Base-by-base conservation (phyloP, 768 basidiomycete species). In the Calocera viscosa region DNA sequence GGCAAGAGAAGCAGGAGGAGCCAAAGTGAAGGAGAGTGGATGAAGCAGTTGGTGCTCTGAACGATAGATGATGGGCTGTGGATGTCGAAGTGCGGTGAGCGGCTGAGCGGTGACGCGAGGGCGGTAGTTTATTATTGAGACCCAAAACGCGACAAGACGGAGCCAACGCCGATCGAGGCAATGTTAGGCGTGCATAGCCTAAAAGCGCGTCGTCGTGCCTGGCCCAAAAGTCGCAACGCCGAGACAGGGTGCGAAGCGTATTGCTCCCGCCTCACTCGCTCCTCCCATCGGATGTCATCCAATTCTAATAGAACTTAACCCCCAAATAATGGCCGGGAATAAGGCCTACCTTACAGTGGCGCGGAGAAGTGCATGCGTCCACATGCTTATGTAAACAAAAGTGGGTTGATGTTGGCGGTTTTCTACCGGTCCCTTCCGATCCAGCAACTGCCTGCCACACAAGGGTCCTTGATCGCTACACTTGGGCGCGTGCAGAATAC, bases 21-120 rank as follows among this genome's bases (percentile, higher is more conserved):
- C 14, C 11, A 60, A 28, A 26, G 30, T 26, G 22, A 60, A 60
- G 10, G 53, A 60, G 30, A 60, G 53, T 28, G 30, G 11, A 60
- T 32, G 53, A 60, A 60, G 53, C 53, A 60, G 53, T 60, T 32
- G 53, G 53, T 60, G 53, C 53, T 60, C 53, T 60, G 24, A 8
- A 60, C 10, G 53, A 60, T 60, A 11, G 53, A 12, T 49, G 49
- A 26, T 60, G 30, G 53, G 53, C 53, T 60, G 53, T 60, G 53
- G 30, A 32, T 30, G 53, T 60, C 11, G 24, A 16, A 30, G 11
- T 60, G 30, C 26, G 53, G 53, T 60, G 53, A 28, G 53, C 14
- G 30, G 53, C 26, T 11, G 22, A 11, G 53, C 53, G 43, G 24
- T 10, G 24, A 10, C 16, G 53, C 30, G 43, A 47, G 43, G 43